phyloP scores from a whole-genome alignment of 352 stramenopile genomes.

The Phytopythium kandeliae region DNA sequence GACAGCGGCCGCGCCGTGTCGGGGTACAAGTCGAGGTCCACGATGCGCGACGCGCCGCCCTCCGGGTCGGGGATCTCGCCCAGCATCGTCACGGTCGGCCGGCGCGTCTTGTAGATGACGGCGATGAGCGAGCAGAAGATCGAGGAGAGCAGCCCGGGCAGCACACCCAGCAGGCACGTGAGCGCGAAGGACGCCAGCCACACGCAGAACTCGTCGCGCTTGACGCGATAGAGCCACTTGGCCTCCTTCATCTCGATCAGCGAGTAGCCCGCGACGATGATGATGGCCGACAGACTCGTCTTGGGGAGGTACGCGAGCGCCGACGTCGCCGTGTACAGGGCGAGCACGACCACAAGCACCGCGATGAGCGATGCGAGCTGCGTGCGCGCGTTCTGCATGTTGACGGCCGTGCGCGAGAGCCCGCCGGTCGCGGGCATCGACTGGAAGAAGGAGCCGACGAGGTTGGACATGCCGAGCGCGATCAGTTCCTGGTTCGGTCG shows the following conservation, averaged over 20 bases:
- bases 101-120: conserved; percentile 55
- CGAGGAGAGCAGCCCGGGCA: conserved; percentile 36
- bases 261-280: conserved; percentile 86
- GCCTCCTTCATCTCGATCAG: conserved; percentile 85
- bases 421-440: conserved; percentile 83
- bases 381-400: conserved; percentile 84
- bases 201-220: conserved; percentile 58
- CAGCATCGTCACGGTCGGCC: conserved; percentile 38
- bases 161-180: conserved; percentile 41
- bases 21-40: conserved; percentile 36
- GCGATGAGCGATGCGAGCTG: conserved; percentile 83
- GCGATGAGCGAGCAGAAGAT: conserved; percentile 54
- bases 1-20: conserved; percentile 31
- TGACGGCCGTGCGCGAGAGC: conserved; percentile 88
- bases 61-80: conserved; percentile 25
- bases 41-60: conserved; percentile 19
- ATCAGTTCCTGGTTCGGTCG: conserved; percentile 80
- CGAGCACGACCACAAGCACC: conserved; percentile 73
- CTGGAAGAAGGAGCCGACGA: conserved; percentile 82
- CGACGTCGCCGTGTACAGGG: conserved; percentile 77
- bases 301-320: conserved; percentile 84
- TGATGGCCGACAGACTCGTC: conserved; percentile 78
- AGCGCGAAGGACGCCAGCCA: conserved; percentile 52
- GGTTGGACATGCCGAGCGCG: conserved; percentile 79
- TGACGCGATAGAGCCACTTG: conserved; percentile 70